Evolutionary conservation across 208 protist genomes (phyloP).

Genomic region (Crithidia bombi): DNA sequence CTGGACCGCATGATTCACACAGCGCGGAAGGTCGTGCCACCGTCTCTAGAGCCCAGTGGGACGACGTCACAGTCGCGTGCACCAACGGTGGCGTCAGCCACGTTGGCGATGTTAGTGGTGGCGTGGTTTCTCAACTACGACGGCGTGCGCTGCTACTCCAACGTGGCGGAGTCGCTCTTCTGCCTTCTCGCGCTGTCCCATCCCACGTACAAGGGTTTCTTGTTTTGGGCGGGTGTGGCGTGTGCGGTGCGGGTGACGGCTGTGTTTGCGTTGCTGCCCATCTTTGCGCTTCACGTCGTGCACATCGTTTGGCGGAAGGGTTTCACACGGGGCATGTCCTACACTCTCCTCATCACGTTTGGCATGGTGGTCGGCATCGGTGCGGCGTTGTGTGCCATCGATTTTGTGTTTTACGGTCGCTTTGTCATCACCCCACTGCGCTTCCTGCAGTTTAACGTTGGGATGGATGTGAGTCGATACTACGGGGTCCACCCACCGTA

Average conservation of each 20-base stretch:
- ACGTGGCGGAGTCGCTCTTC: conserved; percentile 73
- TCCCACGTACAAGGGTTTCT: conserved; percentile 47
- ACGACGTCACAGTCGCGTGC: not conserved
- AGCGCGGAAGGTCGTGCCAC: not conserved
- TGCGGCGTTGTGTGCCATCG: conserved; percentile 34
- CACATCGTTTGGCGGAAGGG: conserved; percentile 23
- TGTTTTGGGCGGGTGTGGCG: conserved; percentile 61
- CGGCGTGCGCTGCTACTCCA: conserved; percentile 72
- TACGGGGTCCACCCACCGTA: conserved; percentile 90
- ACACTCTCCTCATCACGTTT: conserved; percentile 19
- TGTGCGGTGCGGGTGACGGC: conserved; percentile 71
- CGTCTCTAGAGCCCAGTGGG: not conserved
- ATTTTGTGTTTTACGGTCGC: conserved; percentile 65
- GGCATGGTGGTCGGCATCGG: conserved; percentile 34
- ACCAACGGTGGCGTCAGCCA: conserved; percentile 25
- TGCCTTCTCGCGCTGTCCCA: conserved; percentile 60
- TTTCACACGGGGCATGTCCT: conserved; percentile 18
- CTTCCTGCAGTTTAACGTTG: conserved; percentile 92
- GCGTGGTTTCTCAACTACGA: conserved; percentile 68
- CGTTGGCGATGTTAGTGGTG: conserved; percentile 34
- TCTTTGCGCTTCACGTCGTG: conserved; percentile 47
- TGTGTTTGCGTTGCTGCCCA: conserved; percentile 52
- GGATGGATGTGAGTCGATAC: conserved; percentile 72
- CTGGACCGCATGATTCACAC: conserved; percentile 29
- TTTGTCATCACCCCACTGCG: conserved; percentile 59